These are phyloP conservation scores for Floccularia luteovirens DNA, from an alignment of 768 basidiomycete species.

Conservation along the genomic window DNA sequence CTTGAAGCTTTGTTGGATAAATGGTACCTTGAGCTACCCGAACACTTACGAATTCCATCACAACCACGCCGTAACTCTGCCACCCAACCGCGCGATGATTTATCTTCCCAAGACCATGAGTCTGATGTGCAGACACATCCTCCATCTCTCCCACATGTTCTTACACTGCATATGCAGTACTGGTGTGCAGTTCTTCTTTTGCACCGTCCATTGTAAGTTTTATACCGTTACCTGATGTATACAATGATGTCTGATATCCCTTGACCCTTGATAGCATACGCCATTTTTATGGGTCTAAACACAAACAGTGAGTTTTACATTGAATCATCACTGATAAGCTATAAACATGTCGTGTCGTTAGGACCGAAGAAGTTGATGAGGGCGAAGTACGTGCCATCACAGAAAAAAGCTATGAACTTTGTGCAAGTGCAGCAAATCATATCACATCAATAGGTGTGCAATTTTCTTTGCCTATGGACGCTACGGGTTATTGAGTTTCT, in stretches of 20 bases:
- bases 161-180: constrained; percentile 81
- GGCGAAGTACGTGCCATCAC: constrained; percentile 44
- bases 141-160: constrained; percentile 51
- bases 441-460: constrained; percentile 60
- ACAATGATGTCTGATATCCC: constrained; percentile 5
- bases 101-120: no score
- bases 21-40: constrained; percentile 68
- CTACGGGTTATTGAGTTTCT: constrained; percentile 2
- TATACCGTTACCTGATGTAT: constrained; percentile 4
- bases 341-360: constrained; percentile 11
- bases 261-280: no score
- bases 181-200: constrained; percentile 74
- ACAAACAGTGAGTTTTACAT: constrained; percentile 26
- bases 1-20: constrained; percentile 61
- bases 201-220: constrained; percentile 72
- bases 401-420: constrained; percentile 64
- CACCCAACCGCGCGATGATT: no score
- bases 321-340: background rate
- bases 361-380: constrained; percentile 38
- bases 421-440: constrained; percentile 71
- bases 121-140: constrained; percentile 32
- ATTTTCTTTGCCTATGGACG: background rate
- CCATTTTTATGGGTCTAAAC: constrained; percentile 21
- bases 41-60: constrained; percentile 59
- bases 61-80: no score